Base-by-base conservation (phyloP, 129 eudicot genomes). In the Rutidosis leptorrhynchoides region DNA sequence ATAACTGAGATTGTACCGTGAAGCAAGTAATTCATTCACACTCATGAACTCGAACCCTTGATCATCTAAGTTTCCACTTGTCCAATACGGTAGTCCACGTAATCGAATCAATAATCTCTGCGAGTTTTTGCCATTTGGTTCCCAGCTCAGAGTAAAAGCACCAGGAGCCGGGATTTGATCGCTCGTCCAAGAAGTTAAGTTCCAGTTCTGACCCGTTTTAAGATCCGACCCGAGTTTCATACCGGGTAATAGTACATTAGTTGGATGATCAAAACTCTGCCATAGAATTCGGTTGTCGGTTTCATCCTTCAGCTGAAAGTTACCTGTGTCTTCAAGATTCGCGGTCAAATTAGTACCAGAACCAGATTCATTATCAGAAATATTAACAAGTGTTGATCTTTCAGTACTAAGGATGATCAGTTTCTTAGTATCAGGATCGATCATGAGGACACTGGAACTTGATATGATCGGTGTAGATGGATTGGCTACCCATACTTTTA, bases 221-320 rank as follows among this genome's bases (percentile, higher is more conserved):
- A 53, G 61, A 59, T 64, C 56, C 2, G 27, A 17, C 5, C 81
- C 76, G 1, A 70, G 72, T 64, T 74, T 79, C 76, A 74, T 79
- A 4, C 67, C 73, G 0, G 83, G 76, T 54, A 69, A 23, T 25
- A 75, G 67, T 20, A 60, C 53, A 26, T 66, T 46, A 8, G 73
- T 67, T 27, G 79, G 74, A 67, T 75, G 19, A 78, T 78, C 74
- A 72, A 78, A 78, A 32, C 78, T 72, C 60, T 67, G 58, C 82
- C 82, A 69, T 3, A 77, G 25, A 16, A 27, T 64, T 37, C 42
- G 48, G 63, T 30, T 32, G 11, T 71, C 64, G 7, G 55, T 58
- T 25, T 49, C 58, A 2, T 65, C 16, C 42, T 30, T 40, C 26
- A 79, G 54, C 23, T 57, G 60, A 49, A 79, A 70, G 17, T 79